phyloP scores from a whole-genome alignment of 2,329 filamentous ascomycete species.

The Lojkania enalia region DNA sequence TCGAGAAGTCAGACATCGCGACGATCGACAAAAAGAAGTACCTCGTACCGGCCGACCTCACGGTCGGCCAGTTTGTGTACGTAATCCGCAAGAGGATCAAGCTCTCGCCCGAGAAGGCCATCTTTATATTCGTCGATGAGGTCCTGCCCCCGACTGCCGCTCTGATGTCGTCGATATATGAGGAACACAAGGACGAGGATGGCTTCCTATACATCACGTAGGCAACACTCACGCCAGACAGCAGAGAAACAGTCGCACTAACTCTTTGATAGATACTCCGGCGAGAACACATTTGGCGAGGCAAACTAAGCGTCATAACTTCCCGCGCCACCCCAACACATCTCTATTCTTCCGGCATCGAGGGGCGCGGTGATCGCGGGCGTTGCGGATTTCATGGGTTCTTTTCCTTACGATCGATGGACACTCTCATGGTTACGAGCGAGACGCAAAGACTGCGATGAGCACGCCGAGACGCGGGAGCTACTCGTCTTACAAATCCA shows the following conservation, averaged over 20 bases:
- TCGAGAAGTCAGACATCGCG: constrained; percentile 98
- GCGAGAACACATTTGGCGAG: constrained; percentile 95
- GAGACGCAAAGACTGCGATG: constrained; percentile 2
- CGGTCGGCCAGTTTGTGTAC: constrained; percentile 99
- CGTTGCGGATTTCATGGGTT: constrained; percentile 31
- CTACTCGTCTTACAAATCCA: background rate
- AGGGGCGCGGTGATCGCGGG: constrained; percentile 31
- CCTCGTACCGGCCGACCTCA: constrained; percentile 93
- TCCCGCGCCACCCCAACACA: constrained; percentile 4
- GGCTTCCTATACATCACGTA: constrained; percentile 98
- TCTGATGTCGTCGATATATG: constrained; percentile 99
- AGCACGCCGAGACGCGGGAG: constrained; percentile 14
- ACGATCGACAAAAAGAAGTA: constrained; percentile 99
- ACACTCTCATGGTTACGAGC: constrained; percentile 13
- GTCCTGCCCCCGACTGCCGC: constrained; percentile 94
- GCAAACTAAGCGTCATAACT: constrained; percentile 35
- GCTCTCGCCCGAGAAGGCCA: constrained; percentile 98
- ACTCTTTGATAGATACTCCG: constrained; percentile 70
- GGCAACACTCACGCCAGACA: constrained; percentile 31
- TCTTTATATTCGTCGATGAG: constrained; percentile 99
- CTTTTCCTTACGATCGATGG: constrained; percentile 21
- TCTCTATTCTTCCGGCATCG: constrained; percentile 15
- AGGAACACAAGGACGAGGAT: constrained; percentile 91
- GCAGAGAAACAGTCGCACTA: constrained; percentile 16
- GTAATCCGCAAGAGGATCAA: constrained; percentile 99